These are phyloP conservation scores for Eucalyptus curtisii DNA, from an alignment of 345 rosid genomes.

Conservation along the genomic window DNA sequence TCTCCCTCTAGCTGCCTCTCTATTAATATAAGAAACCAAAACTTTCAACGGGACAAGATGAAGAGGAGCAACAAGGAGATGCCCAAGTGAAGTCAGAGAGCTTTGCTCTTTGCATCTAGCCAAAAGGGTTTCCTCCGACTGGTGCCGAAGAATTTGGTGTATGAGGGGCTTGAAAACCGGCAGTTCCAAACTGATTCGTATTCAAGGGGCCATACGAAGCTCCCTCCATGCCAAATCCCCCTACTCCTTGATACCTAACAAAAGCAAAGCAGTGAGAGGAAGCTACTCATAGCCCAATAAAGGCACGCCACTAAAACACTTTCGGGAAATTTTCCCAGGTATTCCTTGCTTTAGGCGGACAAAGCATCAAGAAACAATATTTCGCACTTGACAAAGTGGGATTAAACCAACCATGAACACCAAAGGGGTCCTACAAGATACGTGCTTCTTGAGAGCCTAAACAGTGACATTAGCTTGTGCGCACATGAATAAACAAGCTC, in stretches of 20 bases:
- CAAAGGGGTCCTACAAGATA: background rate
- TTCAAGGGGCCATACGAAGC: constrained; percentile 18
- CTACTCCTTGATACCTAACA: constrained; percentile 25
- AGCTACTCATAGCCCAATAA: background rate
- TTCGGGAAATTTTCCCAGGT: background rate
- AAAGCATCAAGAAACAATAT: background rate
- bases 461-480: background rate
- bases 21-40: constrained; percentile 2
- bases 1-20: background rate
- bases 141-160: constrained; percentile 28
- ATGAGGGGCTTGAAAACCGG: constrained; percentile 28
- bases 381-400: background rate
- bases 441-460: background rate
- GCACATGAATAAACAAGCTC: background rate
- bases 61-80: constrained; percentile 24
- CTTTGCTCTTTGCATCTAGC: constrained; percentile 12
- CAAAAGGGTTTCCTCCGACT: constrained; percentile 66
- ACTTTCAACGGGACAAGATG: constrained; percentile 10
- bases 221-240: constrained; percentile 22
- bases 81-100: background rate
- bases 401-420: background rate
- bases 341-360: background rate
- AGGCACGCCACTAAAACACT: background rate
- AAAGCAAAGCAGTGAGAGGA: background rate
- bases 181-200: constrained; percentile 27